These are phyloP conservation scores for Aspergillus carbonarius DNA, from an alignment of 2,329 filamentous ascomycete genomes.

Conservation along the genomic window DNA sequence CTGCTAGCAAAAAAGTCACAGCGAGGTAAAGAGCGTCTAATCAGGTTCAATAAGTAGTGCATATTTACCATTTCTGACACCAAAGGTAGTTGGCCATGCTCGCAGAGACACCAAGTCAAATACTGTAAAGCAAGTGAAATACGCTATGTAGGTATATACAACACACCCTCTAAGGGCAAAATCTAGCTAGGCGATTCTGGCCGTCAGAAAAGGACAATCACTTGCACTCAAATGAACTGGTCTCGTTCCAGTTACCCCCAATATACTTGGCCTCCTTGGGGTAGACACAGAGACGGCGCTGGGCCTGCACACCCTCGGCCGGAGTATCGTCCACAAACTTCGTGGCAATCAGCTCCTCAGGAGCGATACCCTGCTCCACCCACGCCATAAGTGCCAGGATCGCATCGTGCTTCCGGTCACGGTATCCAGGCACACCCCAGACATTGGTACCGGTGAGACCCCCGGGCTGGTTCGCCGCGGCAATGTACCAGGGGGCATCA, in stretches of 20 bases:
- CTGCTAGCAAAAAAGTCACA: too few species aligned
- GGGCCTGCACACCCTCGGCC: background rate
- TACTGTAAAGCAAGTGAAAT: too few species aligned
- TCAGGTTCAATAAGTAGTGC: too few species aligned
- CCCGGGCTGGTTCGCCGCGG: background rate
- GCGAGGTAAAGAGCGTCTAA: too few species aligned
- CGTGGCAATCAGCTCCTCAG: constrained; percentile 16
- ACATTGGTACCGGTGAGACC: background rate
- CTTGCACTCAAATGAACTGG: background rate
- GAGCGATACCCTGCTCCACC: constrained; percentile 18
- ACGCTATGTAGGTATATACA: too few species aligned
- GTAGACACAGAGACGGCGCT: background rate
- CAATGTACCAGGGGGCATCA: constrained; percentile 8
- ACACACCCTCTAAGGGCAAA: background rate
- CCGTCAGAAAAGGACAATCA: background rate
- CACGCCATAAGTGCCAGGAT: constrained; percentile 20
- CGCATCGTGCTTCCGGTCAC: constrained; percentile 15
- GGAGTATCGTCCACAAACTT: constrained; percentile 7
- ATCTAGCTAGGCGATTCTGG: background rate
- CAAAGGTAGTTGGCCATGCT: too few species aligned
- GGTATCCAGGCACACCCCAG: constrained; percentile 10
- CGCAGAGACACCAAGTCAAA: too few species aligned
- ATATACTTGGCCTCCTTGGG: background rate
- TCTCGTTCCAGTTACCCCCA: constrained; percentile 2
- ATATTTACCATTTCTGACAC: too few species aligned